A percentile compares a stretch with the other conserved stretches of the same genome.
phyloP scores from a whole-genome alignment of 495 filamentous ascomycete species.

The Daldinia childiae region DNA sequence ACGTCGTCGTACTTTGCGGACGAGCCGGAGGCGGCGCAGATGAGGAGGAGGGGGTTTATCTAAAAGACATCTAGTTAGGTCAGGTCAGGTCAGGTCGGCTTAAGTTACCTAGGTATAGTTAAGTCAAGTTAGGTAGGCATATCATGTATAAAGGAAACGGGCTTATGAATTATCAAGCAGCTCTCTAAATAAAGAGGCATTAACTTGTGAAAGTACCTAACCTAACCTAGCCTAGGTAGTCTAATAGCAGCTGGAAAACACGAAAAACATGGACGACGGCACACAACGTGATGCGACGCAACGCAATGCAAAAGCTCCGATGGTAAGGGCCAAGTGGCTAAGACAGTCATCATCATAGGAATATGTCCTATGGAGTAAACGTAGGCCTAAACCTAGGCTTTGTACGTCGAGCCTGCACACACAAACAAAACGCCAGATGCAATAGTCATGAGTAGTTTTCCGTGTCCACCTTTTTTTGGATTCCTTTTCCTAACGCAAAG shows the following conservation, averaged over 20 bases:
- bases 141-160: neutral
- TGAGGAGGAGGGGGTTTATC: slow-evolving; percentile 38
- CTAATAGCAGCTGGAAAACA: neutral
- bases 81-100: no score
- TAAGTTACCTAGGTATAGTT: no score
- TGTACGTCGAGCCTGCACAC: neutral
- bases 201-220: neutral
- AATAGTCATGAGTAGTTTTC: neutral
- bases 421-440: neutral
- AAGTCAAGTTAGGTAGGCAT: no score
- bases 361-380: no score
- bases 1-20: slow-evolving; percentile 18
- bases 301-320: neutral
- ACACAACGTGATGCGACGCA: neutral
- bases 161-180: neutral
- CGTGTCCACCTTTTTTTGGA: neutral
- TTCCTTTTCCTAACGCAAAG: neutral
- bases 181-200: neutral
- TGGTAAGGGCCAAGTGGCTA: neutral
- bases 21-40: slow-evolving; percentile 28
- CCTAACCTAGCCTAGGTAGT: neutral
- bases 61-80: neutral
- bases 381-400: no score
- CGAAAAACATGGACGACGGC: neutral
- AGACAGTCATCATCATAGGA: no score